These are phyloP conservation scores for Macroventuria anomochaeta DNA, from an alignment of 2,329 filamentous ascomycete genomes.

Conservation along the genomic window DNA sequence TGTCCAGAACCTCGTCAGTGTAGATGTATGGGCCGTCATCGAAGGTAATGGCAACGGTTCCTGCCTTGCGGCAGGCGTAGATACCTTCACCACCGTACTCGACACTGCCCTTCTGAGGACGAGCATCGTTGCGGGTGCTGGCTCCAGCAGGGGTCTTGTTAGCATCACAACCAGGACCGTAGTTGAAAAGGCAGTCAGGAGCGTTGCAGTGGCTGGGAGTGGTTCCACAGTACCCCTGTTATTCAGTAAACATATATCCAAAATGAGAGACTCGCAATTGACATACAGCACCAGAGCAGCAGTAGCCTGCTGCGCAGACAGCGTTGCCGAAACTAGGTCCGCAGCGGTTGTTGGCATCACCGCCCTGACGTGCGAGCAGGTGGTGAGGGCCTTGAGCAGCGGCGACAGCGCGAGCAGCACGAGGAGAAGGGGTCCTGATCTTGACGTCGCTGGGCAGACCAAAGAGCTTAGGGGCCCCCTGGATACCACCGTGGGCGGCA, in stretches of 20 bases:
- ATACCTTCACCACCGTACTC: slow-evolving; percentile 65
- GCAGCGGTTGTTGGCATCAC: slow-evolving; percentile 40
- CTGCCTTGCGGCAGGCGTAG: slow-evolving; percentile 59
- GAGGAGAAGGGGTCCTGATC: slow-evolving; percentile 37
- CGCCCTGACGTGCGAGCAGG: slow-evolving; percentile 40
- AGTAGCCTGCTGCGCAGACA: slow-evolving; percentile 41
- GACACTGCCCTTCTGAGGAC: slow-evolving; percentile 61
- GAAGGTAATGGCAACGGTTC: slow-evolving; percentile 70
- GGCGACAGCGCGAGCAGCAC: slow-evolving; percentile 27
- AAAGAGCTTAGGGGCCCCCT: slow-evolving; percentile 42
- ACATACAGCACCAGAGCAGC: slow-evolving; percentile 45
- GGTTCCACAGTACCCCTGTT: slow-evolving; percentile 60
- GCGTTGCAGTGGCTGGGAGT: slow-evolving; percentile 63
- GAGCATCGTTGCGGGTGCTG: slow-evolving; percentile 59
- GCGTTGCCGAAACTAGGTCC: slow-evolving; percentile 31
- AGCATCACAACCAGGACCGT: slow-evolving; percentile 65
- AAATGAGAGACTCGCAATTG: background rate
- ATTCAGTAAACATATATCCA: slow-evolving; percentile 1
- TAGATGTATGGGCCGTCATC: slow-evolving; percentile 71
- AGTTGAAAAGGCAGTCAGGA: slow-evolving; percentile 67
- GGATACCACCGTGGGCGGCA: slow-evolving; percentile 40
- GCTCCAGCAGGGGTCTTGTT: slow-evolving; percentile 61
- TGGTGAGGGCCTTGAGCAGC: slow-evolving; percentile 19
- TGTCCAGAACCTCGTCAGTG: slow-evolving; percentile 65
- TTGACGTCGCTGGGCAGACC: slow-evolving; percentile 43